These are phyloP conservation scores for Phytophthora litchii DNA, from an alignment of 352 stramenopile genomes.

Conservation along the genomic window DNA sequence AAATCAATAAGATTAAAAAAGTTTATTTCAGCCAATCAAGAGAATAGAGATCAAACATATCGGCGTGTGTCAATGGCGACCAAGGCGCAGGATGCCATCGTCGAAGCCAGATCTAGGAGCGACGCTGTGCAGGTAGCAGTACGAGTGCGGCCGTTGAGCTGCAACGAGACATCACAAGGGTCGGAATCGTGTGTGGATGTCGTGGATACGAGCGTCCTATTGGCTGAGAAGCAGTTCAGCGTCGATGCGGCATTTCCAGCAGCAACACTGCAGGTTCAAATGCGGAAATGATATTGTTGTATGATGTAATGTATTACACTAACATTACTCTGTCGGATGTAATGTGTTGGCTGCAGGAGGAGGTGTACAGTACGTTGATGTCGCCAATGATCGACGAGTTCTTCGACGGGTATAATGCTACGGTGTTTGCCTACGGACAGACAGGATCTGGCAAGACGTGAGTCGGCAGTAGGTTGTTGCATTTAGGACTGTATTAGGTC, in stretches of 20 bases:
- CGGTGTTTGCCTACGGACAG: slow-evolving; percentile 95
- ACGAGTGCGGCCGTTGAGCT: slow-evolving; percentile 43
- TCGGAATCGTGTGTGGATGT: slow-evolving; percentile 37
- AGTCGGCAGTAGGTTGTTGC: slow-evolving; percentile 7
- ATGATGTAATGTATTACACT: background rate
- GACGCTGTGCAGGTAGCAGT: slow-evolving; percentile 39
- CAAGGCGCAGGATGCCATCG: background rate
- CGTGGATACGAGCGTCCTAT: slow-evolving; percentile 23
- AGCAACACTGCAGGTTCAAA: slow-evolving; percentile 34
- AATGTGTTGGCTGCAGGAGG: slow-evolving; percentile 28
- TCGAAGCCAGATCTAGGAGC: background rate
- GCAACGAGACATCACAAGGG: slow-evolving; percentile 30
- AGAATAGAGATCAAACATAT: too few relatives aligned
- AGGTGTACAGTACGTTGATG: slow-evolving; percentile 64
- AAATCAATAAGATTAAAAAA: slow-evolving; percentile 6
- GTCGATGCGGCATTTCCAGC: slow-evolving; percentile 17
- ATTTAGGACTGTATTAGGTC: background rate
- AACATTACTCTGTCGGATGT: background rate
- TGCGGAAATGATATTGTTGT: background rate
- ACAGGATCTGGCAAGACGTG: slow-evolving; percentile 89
- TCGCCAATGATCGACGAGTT: slow-evolving; percentile 76
- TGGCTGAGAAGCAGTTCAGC: slow-evolving; percentile 53
- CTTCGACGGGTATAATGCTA: slow-evolving; percentile 96
- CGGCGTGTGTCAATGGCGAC: background rate
- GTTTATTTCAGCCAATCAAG: slow-evolving; percentile 25